Base-by-base conservation (phyloP, 2,329 filamentous ascomycete genomes). In the Ilyonectria sp. region DNA sequence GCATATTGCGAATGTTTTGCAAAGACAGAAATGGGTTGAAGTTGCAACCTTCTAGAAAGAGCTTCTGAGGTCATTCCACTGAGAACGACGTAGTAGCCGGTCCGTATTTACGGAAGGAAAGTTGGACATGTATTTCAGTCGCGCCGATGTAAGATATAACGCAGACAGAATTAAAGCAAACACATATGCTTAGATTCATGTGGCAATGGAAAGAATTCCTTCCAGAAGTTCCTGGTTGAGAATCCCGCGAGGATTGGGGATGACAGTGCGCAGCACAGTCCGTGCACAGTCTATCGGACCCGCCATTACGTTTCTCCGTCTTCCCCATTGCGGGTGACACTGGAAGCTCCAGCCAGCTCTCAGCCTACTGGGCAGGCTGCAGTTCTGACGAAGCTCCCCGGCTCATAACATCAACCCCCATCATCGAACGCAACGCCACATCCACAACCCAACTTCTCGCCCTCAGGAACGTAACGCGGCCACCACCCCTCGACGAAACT, bases 1-100 rank as follows among this genome's bases (percentile, higher is more conserved):
- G 65, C 78, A 82, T 35, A 77, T 87, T 9, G 78, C 79, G 7
- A 75, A 79, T 17, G 77, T 81, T 17, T 69, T 85, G 46, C 80
- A 81, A 72, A 78, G 69, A 31, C 81, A 79, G 69, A 74, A 65
- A 29, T 86, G 84, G 85, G 65, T 74, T n/a, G 79, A 82, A 63
- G 65, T 82, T 55, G 77, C 76, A 17, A 75, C 67, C 37, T 77
- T 76, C 58, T 79, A 61, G 67, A 40, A 23, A 19, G 29, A 33
- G 50, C 9, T 7, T n/a, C 33, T 33, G 10, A 21, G 5, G 6
- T 10, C 1, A 37, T 43, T n/a, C 44, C 17, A 57, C 23, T n/a
- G 7, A 49, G 31, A 50, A 43, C 35, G 23, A 33, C n/a, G 43
- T 2, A 17, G 19, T 9, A 44, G 33, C 4, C 17, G 19, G n/a